Evolutionary conservation across 805 yeast genomes (phyloP).

Genomic region (Saturnispora silvae): DNA sequence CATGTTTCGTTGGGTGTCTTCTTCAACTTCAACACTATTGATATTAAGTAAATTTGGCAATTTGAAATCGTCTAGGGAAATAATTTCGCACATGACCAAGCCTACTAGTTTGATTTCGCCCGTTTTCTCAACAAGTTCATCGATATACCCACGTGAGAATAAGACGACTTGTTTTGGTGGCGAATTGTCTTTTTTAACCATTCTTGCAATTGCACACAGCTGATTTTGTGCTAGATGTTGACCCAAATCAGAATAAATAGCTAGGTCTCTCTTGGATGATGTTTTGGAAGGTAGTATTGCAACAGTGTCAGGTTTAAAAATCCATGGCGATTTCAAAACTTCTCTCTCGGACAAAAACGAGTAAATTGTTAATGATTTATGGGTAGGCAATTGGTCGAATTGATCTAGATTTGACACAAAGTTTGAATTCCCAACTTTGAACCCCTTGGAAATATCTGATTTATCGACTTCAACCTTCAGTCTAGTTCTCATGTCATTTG

Average conservation of each 20-base stretch:
- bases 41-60: slow-evolving; percentile 31
- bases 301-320: slow-evolving; percentile 44
- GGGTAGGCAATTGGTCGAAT: slow-evolving; percentile 26
- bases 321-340: slow-evolving; percentile 54
- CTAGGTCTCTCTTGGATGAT: slow-evolving; percentile 19
- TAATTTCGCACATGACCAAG: slow-evolving; percentile 45
- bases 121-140: slow-evolving; percentile 14
- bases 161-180: slow-evolving; percentile 9
- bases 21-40: slow-evolving; percentile 23
- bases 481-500: slow-evolving; percentile 21
- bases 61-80: slow-evolving; percentile 63
- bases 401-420: slow-evolving; percentile 42
- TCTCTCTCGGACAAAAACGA: slow-evolving; percentile 40
- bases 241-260: slow-evolving; percentile 38
- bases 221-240: slow-evolving; percentile 40
- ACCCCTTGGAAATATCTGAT: slow-evolving; percentile 33
- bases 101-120: slow-evolving; percentile 24
- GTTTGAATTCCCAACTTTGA: slow-evolving; percentile 52
- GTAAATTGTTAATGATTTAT: slow-evolving; percentile 51
- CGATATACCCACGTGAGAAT: slow-evolving; percentile 16
- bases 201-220: slow-evolving; percentile 50
- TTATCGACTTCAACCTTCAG: slow-evolving; percentile 25
- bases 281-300: slow-evolving; percentile 30
- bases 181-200: slow-evolving; percentile 34
- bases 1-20: slow-evolving; percentile 35